Conservation (phyloP, 805 yeast species). For the Metschnikowia cerradonensis region DNA sequence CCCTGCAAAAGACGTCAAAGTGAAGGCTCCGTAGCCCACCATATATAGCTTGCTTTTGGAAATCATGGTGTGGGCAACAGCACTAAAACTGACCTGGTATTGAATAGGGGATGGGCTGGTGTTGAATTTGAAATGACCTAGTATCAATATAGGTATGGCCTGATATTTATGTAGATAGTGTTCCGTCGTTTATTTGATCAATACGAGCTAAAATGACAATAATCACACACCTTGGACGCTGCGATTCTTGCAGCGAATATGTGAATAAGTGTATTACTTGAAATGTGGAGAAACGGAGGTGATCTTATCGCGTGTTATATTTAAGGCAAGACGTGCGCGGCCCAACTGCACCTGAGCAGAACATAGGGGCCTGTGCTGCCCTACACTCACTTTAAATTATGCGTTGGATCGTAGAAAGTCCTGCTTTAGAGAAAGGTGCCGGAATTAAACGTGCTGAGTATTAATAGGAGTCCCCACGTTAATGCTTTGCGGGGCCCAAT, state of each 20-base stretch:
- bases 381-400: not conserved
- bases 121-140: not conserved
- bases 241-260: not conserved
- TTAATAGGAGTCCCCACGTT: not conserved
- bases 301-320: conserved; percentile 11
- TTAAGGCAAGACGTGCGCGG: conserved; percentile 2
- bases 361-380: not conserved
- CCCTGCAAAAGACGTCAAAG: conserved; percentile 9
- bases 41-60: not conserved
- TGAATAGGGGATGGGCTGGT: too few species aligned
- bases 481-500: conserved; percentile 3
- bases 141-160: not conserved
- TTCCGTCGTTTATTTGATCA: not conserved
- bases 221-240: not conserved
- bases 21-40: conserved; percentile 13
- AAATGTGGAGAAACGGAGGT: not conserved
- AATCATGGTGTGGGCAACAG: not conserved
- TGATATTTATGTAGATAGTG: not conserved
- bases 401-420: not conserved
- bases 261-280: not conserved
- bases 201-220: not conserved
- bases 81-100: not conserved
- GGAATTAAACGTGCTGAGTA: not conserved
- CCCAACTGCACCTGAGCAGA: not conserved
- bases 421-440: not conserved